phyloP scores from a whole-genome alignment of 169 alveolate genomes.

The Besnoitia besnoiti region DNA sequence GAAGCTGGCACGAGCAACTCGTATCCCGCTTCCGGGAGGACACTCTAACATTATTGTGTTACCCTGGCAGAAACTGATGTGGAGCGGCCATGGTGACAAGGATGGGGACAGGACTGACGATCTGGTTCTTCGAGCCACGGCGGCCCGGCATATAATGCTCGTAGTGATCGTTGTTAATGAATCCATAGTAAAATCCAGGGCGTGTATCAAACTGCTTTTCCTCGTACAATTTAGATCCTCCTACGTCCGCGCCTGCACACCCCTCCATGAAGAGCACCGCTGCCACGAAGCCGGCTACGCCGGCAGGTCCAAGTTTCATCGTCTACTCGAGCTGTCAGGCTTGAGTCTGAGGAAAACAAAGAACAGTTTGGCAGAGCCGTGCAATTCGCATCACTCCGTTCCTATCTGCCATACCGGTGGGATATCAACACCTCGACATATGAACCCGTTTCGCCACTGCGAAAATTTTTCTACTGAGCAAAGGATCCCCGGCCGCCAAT shows the following conservation, averaged over 20 bases:
- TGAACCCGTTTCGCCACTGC: neutral
- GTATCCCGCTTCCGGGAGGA: conserved; percentile 48
- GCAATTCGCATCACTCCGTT: neutral
- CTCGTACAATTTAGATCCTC: neutral
- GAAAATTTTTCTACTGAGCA: neutral
- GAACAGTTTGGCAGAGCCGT: neutral
- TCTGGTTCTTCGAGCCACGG: neutral
- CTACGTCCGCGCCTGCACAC: neutral
- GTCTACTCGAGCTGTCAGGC: neutral
- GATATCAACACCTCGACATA: neutral
- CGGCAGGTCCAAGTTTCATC: neutral
- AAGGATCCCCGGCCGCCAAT: neutral
- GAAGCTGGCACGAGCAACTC: conserved; percentile 28
- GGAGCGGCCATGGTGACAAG: neutral
- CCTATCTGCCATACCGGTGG: neutral
- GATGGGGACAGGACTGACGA: neutral
- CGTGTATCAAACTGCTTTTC: neutral
- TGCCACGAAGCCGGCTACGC: neutral
- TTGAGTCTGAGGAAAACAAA: neutral
- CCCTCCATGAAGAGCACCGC: neutral
- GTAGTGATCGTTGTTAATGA: conserved; percentile 55
- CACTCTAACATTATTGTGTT: conserved; percentile 14
- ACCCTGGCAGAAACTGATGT: conserved; percentile 9
- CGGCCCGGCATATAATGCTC: conserved; percentile 48
- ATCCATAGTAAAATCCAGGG: conserved; percentile 35